Conservation (phyloP, 345 rosid species). For the Arabis alpina region DNA sequence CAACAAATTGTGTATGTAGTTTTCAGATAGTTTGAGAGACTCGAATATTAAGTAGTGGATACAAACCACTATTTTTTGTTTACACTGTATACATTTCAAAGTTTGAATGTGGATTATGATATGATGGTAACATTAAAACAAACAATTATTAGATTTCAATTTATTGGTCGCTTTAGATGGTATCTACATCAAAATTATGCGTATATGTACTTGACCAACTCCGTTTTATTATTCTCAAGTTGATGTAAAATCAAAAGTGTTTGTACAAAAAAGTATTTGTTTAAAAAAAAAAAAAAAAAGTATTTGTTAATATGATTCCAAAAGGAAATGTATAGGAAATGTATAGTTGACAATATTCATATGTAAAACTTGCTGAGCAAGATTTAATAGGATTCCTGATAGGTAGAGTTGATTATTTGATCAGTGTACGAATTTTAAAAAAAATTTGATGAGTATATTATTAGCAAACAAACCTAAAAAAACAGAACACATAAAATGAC, state of each 20-base stretch:
- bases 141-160: no score
- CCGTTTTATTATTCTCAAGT: constrained; percentile 2
- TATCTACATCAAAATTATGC: neutral
- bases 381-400: constrained; percentile 33
- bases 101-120: no score
- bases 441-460: constrained; percentile 13
- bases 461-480: neutral
- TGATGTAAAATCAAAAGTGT: constrained; percentile 28
- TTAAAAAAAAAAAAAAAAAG: no score
- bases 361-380: constrained; percentile 37
- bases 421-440: constrained; percentile 4
- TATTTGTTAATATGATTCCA: constrained; percentile 11
- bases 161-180: no score
- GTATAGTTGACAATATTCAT: constrained; percentile 24
- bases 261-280: neutral
- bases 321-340: no score
- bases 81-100: no score
- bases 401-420: constrained; percentile 30
- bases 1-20: no score
- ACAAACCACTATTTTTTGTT: no score
- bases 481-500: neutral
- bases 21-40: no score
- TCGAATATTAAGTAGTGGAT: no score
- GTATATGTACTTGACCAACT: constrained; percentile 28
- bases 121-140: no score